A percentile compares a stretch with the other conserved stretches of the same genome.
phyloP scores from a whole-genome alignment of 768 basidiomycete genomes.

The Mycena amicta region DNA sequence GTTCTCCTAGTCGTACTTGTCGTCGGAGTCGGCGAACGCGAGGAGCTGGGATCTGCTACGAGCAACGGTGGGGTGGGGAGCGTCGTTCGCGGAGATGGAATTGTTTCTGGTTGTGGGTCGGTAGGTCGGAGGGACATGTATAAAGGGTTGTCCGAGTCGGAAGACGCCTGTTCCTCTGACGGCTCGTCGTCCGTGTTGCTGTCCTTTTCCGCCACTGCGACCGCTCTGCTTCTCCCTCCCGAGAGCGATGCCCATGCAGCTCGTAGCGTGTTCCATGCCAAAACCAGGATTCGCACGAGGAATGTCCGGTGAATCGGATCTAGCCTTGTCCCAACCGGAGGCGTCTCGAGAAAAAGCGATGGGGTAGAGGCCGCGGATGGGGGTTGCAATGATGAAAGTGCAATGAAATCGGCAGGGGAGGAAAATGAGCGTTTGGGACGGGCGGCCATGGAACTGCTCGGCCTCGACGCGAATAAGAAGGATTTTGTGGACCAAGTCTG shows the following conservation, averaged over 20 bases:
- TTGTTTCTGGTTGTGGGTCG: slow-evolving; percentile 1
- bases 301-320: slow-evolving; percentile 60
- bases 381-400: slow-evolving; percentile 35
- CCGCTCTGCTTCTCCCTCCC: slow-evolving; percentile 21
- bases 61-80: slow-evolving; percentile 14
- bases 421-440: slow-evolving; percentile 63
- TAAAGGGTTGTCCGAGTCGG: neutral
- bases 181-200: slow-evolving; percentile 23
- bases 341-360: slow-evolving; percentile 28
- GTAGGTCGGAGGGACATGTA: neutral
- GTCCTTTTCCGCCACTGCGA: slow-evolving; percentile 22
- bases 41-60: slow-evolving; percentile 27
- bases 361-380: slow-evolving; percentile 29
- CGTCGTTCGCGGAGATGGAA: slow-evolving; percentile 3
- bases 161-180: slow-evolving; percentile 18
- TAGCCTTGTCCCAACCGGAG: slow-evolving; percentile 41
- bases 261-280: slow-evolving; percentile 71
- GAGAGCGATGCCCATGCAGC: slow-evolving; percentile 59
- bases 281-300: slow-evolving; percentile 68
- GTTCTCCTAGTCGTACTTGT: slow-evolving; percentile 52
- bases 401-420: slow-evolving; percentile 55
- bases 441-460: slow-evolving; percentile 28
- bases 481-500: slow-evolving; percentile 61
- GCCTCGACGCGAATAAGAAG: slow-evolving; percentile 42
- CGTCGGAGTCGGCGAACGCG: slow-evolving; percentile 51